Base-by-base conservation (phyloP, 371 early-diverging fungal species). In the Lichtheimia ornata region DNA sequence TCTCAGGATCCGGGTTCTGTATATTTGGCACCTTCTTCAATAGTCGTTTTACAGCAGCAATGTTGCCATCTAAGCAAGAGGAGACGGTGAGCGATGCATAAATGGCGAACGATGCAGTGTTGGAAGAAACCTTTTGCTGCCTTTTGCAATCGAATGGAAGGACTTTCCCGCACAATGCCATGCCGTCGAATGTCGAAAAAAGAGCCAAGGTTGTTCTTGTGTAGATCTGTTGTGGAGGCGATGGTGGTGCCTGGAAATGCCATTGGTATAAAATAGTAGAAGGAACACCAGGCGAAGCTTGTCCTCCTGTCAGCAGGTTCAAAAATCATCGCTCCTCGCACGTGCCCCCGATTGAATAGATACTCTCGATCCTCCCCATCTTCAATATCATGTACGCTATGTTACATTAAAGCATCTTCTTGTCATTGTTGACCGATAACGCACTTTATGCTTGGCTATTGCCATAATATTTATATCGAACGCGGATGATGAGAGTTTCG, bases 1-100 rank as follows among this genome's bases (percentile, higher is more conserved):
- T 77, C 45, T 81, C 76, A 35, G 82, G 79, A 41, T 82, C 82
- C 22, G 77, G 75, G 28, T 79, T 78, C 41, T 82, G 82, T 50
- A 82, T 77, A 55, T 79, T 79, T 2, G 62, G 18, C 0, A 78
- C 79, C 59, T 77, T 78, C 43, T 69, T 74, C 1, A 66, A 35
- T n/a, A 82, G 59, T 35, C 82, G 68, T 56, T 75, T 78, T 11
- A 82, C 77, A 50, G 79, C 82, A 43, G 74, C 67, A 52, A 82
- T 62, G 55, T 82, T 82, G 20, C 82, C 82, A 58, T 82, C 82
- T 76, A 35, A 2, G 22, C 5, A 44, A 28, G 15, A 44, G 4
- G n/a, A 17, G 25, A 47, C 15, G 24, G 22, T 17, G 6, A 63
- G 50, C 22, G 15, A 54, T 5, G 17, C 1, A 45, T 49, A n/a